Base-by-base conservation (phyloP, 805 yeast species). In the Pachysolen tannophilus region DNA sequence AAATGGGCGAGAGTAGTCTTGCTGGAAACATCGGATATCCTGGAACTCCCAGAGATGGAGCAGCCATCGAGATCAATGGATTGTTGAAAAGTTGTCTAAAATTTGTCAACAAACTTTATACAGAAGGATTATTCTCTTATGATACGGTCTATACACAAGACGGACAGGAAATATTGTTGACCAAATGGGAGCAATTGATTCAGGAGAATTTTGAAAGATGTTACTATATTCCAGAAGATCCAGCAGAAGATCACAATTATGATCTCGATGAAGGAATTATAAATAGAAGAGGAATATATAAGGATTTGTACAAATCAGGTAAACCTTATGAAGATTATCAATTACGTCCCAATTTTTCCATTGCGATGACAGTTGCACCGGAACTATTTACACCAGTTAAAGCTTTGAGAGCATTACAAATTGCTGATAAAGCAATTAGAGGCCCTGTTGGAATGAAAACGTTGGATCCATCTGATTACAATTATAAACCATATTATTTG, bases 11-110 rank as follows among this genome's bases (percentile, higher is more conserved):
- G 61, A 83, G 95, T 50, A 76, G 58, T 24, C 67, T 60, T 37
- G 96, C 97, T 0, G 80, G 82, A 1, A 79, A 76, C 40, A 82
- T 80, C 46, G 98, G 98, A n/a, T 65, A 74, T 24, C 98, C 98
- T 1, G 98, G 97, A 2, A 90, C 97, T 0, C 97, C 98, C 17
- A 73, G 98, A 52, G 95, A 88, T 58, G 98, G 98, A 25, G 95
- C 97, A 2, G 96, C 94, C 3, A 68, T 90, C 37, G 98, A 90
- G 57, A 82, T 90, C 38, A 86, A 76, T 47, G 98, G 97, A 0
- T 62, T 90, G 41, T 60, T 92, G 50, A 88, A 88, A 60, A 83
- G 95, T 56, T 60, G 84, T 1, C 61, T 90, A 49, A 65, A 96
- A 43, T 92, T 87, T 71, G 87, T 85, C 14, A 67, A 74, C 45